Conservation (phyloP, 345 rosid genomes). For the Salix exigua region DNA sequence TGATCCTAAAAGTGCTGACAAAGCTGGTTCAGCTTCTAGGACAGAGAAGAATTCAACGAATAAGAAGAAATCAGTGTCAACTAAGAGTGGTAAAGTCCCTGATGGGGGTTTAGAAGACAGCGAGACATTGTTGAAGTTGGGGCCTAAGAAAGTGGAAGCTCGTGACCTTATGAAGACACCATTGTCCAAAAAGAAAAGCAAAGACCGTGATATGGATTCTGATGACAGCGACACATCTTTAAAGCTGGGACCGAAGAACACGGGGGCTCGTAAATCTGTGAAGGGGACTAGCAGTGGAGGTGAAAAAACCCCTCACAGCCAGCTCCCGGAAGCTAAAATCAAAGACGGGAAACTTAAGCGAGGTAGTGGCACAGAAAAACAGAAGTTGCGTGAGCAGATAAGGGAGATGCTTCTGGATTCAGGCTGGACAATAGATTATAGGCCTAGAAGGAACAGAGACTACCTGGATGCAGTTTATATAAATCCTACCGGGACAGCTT, state of each 20-base stretch:
- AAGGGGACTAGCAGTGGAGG: slow-evolving; percentile 30
- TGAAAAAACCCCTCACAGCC: slow-evolving; percentile 42
- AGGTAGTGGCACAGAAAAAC: slow-evolving; percentile 90
- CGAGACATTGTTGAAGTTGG: slow-evolving; percentile 39
- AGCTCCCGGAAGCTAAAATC: slow-evolving; percentile 25
- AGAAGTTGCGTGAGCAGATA: slow-evolving; percentile 77
- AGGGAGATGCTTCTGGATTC: slow-evolving; percentile 55
- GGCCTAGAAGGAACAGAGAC: slow-evolving; percentile 37
- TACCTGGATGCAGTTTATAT: slow-evolving; percentile 34
- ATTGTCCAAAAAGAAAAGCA: slow-evolving; percentile 5
- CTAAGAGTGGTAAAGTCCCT: slow-evolving; percentile 38
- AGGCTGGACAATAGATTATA: slow-evolving; percentile 35
- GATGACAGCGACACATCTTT: slow-evolving; percentile 29
- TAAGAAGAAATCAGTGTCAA: slow-evolving; percentile 30
- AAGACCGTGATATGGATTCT: slow-evolving; percentile 10
- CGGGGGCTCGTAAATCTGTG: background rate
- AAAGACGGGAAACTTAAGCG: slow-evolving; percentile 66
- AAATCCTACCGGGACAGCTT: slow-evolving; percentile 32
- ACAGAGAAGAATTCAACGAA: slow-evolving; percentile 36
- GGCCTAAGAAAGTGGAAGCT: slow-evolving; percentile 36
- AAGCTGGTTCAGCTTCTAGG: slow-evolving; percentile 32
- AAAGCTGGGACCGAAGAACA: slow-evolving; percentile 13
- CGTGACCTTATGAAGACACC: slow-evolving; percentile 26
- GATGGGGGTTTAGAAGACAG: slow-evolving; percentile 48
- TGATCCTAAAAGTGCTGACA: slow-evolving; percentile 40